Evolutionary conservation across 2,329 filamentous ascomycete genomes (phyloP), one percentile per base, ranked within the genome.

Genomic region (Microdochium nivale): DNA sequence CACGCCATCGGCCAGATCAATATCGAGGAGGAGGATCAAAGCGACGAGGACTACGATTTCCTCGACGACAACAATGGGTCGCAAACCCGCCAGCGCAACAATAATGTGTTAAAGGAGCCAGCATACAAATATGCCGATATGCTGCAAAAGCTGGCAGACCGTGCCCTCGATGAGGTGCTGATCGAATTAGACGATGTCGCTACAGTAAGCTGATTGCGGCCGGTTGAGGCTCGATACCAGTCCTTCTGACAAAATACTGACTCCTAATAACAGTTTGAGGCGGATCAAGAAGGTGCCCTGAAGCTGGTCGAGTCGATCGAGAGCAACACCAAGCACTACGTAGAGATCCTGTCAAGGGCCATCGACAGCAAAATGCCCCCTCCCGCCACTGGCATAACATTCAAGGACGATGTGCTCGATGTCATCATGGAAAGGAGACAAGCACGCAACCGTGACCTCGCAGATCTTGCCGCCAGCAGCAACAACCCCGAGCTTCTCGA

Each of bases 361-460:
- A 84, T 96, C 46, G 94, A 99, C 71, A 86, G 84, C 53, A 79
- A 88, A 51, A 83, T 99, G 79, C 94, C 94, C 1, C 76, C 80
- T 55, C 86, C 91, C 40, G 87, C 81, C 14, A 77, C 77, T 50
- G 90, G 96, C 58, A 79, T 92, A 58, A 91, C 81, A 81, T 97
- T 96, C 78, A 97, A 97, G 69, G 91, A 96, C 64, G 94, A 99
- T 69, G 91, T 97, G 10, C 79, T 99, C 44, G 94, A 99, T 70
- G 89, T 99, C 27, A 86, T 99, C 63, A 95, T 96, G 87, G 88
- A 90, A 40, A 89, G 95, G 65, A 86, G 94, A 60, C 84, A 88
- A 60, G 86, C 85, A 61, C 84, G 90, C 60, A 97, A 99, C 67
- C 87, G 89, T 58, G 84, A 86, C 44, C 77, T 95, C 55, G 72